Conservation (phyloP, 805 yeast species). For the Yueomyces sinensis region DNA sequence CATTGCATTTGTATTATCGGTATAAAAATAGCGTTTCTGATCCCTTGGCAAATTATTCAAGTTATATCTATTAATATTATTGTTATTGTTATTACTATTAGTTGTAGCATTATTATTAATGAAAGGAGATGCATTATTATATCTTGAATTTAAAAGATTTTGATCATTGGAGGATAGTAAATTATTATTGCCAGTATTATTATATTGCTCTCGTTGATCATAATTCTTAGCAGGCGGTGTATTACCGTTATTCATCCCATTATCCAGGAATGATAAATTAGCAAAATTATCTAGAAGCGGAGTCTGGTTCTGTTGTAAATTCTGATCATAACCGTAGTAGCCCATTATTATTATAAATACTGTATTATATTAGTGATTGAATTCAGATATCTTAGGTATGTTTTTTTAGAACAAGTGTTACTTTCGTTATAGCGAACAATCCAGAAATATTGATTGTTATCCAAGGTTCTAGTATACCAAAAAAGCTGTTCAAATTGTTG, state of each 20-base stretch:
- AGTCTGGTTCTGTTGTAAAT: not conserved
- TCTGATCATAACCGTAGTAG: not conserved
- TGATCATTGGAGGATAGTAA: not conserved
- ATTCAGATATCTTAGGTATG: too few relatives aligned
- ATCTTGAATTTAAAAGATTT: not conserved
- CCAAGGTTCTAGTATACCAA: too few relatives aligned
- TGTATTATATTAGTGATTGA: too few relatives aligned
- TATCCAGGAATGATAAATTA: not conserved
- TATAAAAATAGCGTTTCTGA: too few relatives aligned
- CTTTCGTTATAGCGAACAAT: too few relatives aligned
- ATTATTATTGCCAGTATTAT: not conserved
- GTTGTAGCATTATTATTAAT: not conserved
- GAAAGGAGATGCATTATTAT: not conserved
- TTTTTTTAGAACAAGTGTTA: too few relatives aligned
- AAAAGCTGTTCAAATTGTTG: too few relatives aligned
- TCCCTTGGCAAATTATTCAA: too few relatives aligned
- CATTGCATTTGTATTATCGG: not conserved
- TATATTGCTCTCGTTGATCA: not conserved
- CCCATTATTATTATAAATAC: not conserved
- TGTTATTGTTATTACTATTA: not conserved
- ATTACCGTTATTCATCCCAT: too few relatives aligned
- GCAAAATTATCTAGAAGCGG: not conserved
- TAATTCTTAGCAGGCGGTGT: not conserved
- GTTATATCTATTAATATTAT: too few relatives aligned
- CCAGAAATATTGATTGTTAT: too few relatives aligned